Evolutionary conservation across 2,329 filamentous ascomycete genomes (phyloP).

Genomic region (Raffaelea albimanens): DNA sequence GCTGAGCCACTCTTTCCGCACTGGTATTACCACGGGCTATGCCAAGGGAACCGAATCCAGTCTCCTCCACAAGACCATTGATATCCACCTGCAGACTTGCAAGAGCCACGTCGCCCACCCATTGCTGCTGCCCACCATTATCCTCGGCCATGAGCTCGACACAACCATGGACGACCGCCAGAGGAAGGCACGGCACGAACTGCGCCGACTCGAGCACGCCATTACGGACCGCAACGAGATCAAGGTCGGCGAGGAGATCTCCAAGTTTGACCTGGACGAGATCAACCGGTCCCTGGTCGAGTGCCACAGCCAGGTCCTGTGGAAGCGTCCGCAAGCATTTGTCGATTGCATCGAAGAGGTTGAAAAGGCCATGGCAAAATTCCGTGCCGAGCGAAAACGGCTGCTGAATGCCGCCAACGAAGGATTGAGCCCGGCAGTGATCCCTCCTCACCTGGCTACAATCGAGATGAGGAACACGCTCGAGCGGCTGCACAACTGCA

Average conservation of each 20-base stretch:
- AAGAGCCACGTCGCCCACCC: slow-evolving; percentile 44
- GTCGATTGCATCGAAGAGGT: slow-evolving; percentile 16
- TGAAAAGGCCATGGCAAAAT: slow-evolving; percentile 11
- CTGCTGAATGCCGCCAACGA: slow-evolving; percentile 3
- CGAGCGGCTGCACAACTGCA: slow-evolving; percentile 39
- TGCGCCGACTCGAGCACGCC: slow-evolving; percentile 50
- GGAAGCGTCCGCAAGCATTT: slow-evolving; percentile 46
- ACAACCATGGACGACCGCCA: slow-evolving; percentile 49
- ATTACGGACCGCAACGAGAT: slow-evolving; percentile 53
- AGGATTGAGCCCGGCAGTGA: neutral
- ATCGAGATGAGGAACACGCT: slow-evolving; percentile 23
- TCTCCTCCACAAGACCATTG: slow-evolving; percentile 38
- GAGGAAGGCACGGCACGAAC: slow-evolving; percentile 53
- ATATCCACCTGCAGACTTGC: slow-evolving; percentile 38
- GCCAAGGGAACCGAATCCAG: slow-evolving; percentile 52
- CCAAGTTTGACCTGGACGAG: slow-evolving; percentile 46
- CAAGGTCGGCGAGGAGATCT: slow-evolving; percentile 43
- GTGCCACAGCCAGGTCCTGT: slow-evolving; percentile 34
- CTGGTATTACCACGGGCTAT: slow-evolving; percentile 48
- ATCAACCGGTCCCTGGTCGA: slow-evolving; percentile 54
- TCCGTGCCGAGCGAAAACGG: slow-evolving; percentile 5
- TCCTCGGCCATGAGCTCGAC: slow-evolving; percentile 49
- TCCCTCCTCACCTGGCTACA: neutral
- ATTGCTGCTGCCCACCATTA: slow-evolving; percentile 47
- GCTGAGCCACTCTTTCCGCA: slow-evolving; percentile 47